Evolutionary conservation across 177 flowering plant species (phyloP), one percentile per base, ranked within the genome.

Genomic region (Vitis hybrid): DNA sequence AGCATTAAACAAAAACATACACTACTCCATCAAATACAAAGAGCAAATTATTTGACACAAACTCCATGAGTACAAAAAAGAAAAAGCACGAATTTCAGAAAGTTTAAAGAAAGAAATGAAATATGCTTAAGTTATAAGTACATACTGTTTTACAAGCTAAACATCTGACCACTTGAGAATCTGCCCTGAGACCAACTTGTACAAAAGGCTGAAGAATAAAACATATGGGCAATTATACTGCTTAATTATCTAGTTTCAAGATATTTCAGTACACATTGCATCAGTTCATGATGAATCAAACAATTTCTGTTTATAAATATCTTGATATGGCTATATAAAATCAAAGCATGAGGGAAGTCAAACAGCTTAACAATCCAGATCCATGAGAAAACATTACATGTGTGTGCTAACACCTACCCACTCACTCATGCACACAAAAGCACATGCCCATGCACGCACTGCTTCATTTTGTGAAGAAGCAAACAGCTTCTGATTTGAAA

Each of bases 81-180:
- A 32, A 10, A 39, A 39, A 39, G 8, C 6, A 39, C 45, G 0
- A 26, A 26, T 39, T 39, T 39, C 9, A 72, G 34, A 17, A 54
- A 69, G 62, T 11, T 18, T 3, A 18, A 17, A 57, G 17, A 19
- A 69, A 14, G 30, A 32, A 39, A 68, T 15, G 48, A 60, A 48
- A 19, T 39, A 39, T 5, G 45, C 21, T 21, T 14, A 9, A 58
- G 48, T 15, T 60, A 32, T 39, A 61, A n/a, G 13, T 30, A 80
- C 91, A 15, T 86, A 94, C 97, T 54, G 90, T 79, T 78, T 89
- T 86, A 81, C 99, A 92, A 52, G 97, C 87, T 78, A 94, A 75
- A 67, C 79, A 66, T 83, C 77, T 90, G 72, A 94, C 84, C 51
- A 32, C 56, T 67, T 85, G 87, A 76, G 99, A 94, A 51, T 86